Percentiles rank a stretch among this genome's conserved stretches.
phyloP scores from a whole-genome alignment of 805 yeast species.

The Cyberlindnera xylosilytica region DNA sequence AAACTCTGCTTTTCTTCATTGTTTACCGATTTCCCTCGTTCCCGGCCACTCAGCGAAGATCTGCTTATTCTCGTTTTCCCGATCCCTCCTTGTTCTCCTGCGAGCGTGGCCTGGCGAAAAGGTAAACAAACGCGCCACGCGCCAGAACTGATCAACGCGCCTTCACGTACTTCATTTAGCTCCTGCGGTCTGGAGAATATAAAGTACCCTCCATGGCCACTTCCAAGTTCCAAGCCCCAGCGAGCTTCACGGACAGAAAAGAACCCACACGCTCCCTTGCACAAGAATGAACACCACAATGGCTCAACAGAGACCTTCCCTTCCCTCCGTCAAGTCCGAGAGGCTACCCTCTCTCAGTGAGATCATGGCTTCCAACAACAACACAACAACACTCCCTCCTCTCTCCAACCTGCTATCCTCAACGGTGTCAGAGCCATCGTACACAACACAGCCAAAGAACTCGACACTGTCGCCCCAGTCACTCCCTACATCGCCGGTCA shows the following conservation, averaged over 20 bases:
- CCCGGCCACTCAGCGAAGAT: no score
- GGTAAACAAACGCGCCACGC: conserved; percentile 14
- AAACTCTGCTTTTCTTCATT: no score
- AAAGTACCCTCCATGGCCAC: not conserved
- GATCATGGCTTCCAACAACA: not conserved
- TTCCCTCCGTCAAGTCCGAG: conserved; percentile 17
- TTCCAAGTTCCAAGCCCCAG: no score
- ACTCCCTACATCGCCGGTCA: conserved; percentile 17
- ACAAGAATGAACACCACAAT: conserved; percentile 18
- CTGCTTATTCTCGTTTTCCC: no score
- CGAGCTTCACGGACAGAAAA: no score
- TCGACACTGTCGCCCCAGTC: conserved; percentile 8
- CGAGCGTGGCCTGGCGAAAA: conserved; percentile 5
- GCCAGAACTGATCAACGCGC: conserved; percentile 1
- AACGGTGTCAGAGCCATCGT: conserved; percentile 2
- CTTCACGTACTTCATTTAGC: conserved; percentile 11
- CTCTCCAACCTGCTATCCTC: conserved; percentile 16
- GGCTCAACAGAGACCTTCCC: conserved; percentile 15
- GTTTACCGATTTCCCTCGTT: no score
- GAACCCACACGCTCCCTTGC: not conserved
- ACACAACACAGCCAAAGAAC: conserved; percentile 6
- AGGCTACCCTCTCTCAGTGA: conserved; percentile 4
- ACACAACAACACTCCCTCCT: conserved; percentile 18
- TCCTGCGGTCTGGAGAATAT: conserved; percentile 6
- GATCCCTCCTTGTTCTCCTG: no score